phyloP scores from a whole-genome alignment of 2,329 filamentous ascomycete genomes.

The Verticillium isaacii region DNA sequence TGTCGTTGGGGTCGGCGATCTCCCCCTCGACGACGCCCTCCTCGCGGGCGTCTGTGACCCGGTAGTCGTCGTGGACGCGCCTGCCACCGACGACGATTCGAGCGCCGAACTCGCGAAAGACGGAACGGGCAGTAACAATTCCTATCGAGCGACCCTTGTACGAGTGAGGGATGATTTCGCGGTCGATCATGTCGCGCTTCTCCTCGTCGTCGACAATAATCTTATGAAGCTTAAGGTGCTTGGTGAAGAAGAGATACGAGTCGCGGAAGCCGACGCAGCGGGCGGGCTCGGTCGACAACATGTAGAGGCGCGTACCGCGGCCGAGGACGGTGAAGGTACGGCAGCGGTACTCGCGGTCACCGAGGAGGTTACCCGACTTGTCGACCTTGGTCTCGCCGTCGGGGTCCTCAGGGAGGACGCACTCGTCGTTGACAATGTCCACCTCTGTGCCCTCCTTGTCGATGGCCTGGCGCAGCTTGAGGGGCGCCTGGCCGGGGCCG shows the following conservation, averaged over 20 bases:
- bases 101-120: slow-evolving; percentile 94
- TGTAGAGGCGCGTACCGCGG: slow-evolving; percentile 83
- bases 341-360: slow-evolving; percentile 87
- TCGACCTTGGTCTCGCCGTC: slow-evolving; percentile 94
- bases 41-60: slow-evolving; percentile 67
- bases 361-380: slow-evolving; percentile 76
- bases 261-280: slow-evolving; percentile 96
- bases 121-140: slow-evolving; percentile 91
- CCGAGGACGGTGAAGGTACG: slow-evolving; percentile 89
- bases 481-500: slow-evolving; percentile 65
- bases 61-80: slow-evolving; percentile 84
- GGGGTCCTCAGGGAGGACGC: slow-evolving; percentile 77
- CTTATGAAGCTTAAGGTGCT: slow-evolving; percentile 93
- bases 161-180: slow-evolving; percentile 92
- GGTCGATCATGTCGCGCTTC: slow-evolving; percentile 92
- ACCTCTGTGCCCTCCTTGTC: slow-evolving; percentile 92
- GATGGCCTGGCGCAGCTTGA: slow-evolving; percentile 77
- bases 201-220: slow-evolving; percentile 98
- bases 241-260: slow-evolving; percentile 98
- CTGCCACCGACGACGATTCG: slow-evolving; percentile 90
- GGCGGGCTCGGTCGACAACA: slow-evolving; percentile 96
- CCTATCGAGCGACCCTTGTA: slow-evolving; percentile 98
- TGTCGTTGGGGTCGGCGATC: slow-evolving; percentile 84
- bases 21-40: slow-evolving; percentile 80
- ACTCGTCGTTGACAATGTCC: slow-evolving; percentile 88